A percentile compares a stretch with the other conserved stretches of the same genome.
Conservation (phyloP, 805 yeast genomes). For the Suhomyces pyralidae region DNA sequence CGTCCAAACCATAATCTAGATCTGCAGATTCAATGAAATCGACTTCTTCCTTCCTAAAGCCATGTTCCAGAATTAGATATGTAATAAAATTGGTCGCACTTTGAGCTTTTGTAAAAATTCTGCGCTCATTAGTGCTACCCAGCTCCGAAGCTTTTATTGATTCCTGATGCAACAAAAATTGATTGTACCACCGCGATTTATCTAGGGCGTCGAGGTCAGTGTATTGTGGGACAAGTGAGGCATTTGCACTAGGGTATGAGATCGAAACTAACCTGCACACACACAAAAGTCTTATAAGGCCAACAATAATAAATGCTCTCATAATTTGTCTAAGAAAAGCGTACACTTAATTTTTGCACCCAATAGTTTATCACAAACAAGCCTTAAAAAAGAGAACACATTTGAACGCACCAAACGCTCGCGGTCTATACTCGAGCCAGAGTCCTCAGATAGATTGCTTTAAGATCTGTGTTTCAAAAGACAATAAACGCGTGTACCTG, state of each 20-base stretch:
- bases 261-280: background rate
- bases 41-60: constrained; percentile 26
- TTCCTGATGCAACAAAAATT: background rate
- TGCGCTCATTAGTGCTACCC: background rate
- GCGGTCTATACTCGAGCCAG: background rate
- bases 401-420: background rate
- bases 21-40: constrained; percentile 23
- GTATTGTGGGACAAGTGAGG: background rate
- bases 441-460: background rate
- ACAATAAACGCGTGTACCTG: background rate
- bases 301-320: background rate
- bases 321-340: background rate
- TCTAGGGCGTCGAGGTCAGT: background rate
- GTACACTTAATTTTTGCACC: background rate
- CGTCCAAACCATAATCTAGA: constrained; percentile 36
- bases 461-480: background rate
- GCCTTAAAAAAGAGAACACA: background rate
- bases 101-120: background rate
- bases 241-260: background rate
- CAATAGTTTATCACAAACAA: background rate
- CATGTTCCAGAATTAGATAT: constrained; percentile 27
- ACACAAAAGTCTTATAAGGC: background rate
- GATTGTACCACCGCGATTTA: background rate
- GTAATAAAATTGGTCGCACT: constrained; percentile 20
- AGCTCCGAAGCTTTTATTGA: background rate